These are phyloP conservation scores for Diaporthe humulicola DNA, from an alignment of 2,329 filamentous ascomycete genomes.

Conservation along the genomic window DNA sequence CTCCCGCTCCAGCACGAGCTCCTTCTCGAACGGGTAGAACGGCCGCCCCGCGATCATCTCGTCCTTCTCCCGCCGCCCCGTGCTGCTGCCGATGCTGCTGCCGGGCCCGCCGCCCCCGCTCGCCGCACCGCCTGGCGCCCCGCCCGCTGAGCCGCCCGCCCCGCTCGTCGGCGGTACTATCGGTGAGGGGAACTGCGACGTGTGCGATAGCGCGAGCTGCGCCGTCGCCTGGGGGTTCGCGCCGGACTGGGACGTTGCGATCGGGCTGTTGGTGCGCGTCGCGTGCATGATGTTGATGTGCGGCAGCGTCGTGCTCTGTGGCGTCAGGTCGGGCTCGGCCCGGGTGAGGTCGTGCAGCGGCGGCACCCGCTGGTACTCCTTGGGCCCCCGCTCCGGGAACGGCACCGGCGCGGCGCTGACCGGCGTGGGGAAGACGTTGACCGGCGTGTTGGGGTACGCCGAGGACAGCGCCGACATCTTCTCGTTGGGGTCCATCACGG, in stretches of 20 bases:
- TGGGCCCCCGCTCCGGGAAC: slow-evolving; percentile 64
- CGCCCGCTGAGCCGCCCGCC: slow-evolving; percentile 42
- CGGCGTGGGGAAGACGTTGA: slow-evolving; percentile 72
- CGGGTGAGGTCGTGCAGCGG: slow-evolving; percentile 71
- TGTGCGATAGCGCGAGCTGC: slow-evolving; percentile 69
- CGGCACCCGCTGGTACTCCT: slow-evolving; percentile 71
- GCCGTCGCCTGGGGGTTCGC: slow-evolving; percentile 66
- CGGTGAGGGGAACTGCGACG: slow-evolving; percentile 58
- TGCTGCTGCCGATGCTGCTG: background rate
- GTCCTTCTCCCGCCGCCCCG: slow-evolving; percentile 78
- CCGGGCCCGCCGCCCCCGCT: slow-evolving; percentile 1
- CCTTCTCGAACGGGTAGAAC: slow-evolving; percentile 84
- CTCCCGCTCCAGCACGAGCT: slow-evolving; percentile 86
- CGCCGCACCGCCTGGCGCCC: background rate
- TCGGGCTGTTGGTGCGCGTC: slow-evolving; percentile 63
- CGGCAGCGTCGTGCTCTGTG: slow-evolving; percentile 64
- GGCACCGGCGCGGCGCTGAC: slow-evolving; percentile 65
- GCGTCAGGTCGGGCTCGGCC: slow-evolving; percentile 67
- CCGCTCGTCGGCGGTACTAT: slow-evolving; percentile 49
- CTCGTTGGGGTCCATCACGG: slow-evolving; percentile 66
- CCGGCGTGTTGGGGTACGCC: slow-evolving; percentile 60
- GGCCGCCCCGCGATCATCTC: slow-evolving; percentile 87
- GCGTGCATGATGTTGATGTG: slow-evolving; percentile 70
- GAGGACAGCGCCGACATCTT: slow-evolving; percentile 70
- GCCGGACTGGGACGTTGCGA: slow-evolving; percentile 54